Percentiles rank a stretch among this genome's conserved stretches.
Evolutionary conservation across 768 basidiomycete genomes (phyloP).

Genomic region (Russula compacta): DNA sequence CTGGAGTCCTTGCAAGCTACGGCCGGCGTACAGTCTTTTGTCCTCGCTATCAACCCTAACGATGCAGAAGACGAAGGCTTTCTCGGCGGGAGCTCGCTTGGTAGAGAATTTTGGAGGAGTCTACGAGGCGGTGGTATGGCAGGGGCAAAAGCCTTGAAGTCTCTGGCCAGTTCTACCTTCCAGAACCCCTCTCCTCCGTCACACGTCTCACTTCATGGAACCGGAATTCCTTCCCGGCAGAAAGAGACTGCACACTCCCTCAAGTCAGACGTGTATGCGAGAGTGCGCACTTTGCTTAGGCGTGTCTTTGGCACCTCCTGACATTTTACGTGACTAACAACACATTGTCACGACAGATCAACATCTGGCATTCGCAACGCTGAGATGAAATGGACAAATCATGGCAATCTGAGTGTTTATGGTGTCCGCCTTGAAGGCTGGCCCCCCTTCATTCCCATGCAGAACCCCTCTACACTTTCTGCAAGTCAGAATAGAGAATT

Average conservation of each 20-base stretch:
- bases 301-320: background rate
- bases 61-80: slow-evolving; percentile 43
- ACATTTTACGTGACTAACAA: slow-evolving; percentile 1
- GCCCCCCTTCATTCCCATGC: slow-evolving; percentile 47
- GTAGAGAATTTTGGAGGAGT: slow-evolving; percentile 59
- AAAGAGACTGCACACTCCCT: slow-evolving; percentile 15
- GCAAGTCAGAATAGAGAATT: slow-evolving; percentile 44
- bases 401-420: slow-evolving; percentile 44
- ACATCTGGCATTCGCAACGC: slow-evolving; percentile 52
- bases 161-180: slow-evolving; percentile 20
- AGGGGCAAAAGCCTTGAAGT: slow-evolving; percentile 50
- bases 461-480: slow-evolving; percentile 55
- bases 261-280: slow-evolving; percentile 20
- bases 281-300: slow-evolving; percentile 16
- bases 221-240: slow-evolving; percentile 1
- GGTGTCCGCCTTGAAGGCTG: slow-evolving; percentile 56
- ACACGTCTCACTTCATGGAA: background rate
- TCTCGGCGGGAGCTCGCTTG: slow-evolving; percentile 50
- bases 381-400: slow-evolving; percentile 73
- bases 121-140: slow-evolving; percentile 48
- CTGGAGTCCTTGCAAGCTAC: slow-evolving; percentile 45
- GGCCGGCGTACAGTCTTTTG: slow-evolving; percentile 50
- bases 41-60: slow-evolving; percentile 49
- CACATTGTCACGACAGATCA: slow-evolving; percentile 29
- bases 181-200: background rate